phyloP scores from a whole-genome alignment of 2,329 filamentous ascomycete genomes.

The Aspergillus niger region DNA sequence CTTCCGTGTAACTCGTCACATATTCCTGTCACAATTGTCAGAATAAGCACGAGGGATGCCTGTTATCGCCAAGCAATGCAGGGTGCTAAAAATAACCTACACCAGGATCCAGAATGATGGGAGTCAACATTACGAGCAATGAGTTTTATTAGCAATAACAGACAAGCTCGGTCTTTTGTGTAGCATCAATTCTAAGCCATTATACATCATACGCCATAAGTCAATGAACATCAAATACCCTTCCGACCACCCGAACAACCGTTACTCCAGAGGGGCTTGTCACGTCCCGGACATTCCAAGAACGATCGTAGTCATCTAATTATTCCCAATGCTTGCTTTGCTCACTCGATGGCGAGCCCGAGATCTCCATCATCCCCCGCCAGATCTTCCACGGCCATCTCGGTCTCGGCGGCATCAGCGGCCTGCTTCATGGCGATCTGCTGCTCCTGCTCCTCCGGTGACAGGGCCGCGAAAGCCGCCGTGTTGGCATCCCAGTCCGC shows the following conservation, averaged over 20 bases:
- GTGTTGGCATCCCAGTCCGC: constrained; percentile 15
- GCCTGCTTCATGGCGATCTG: constrained; percentile 16
- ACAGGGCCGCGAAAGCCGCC: constrained; percentile 12
- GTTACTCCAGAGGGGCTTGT: background rate
- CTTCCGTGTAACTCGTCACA: no score
- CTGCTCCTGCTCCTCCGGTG: constrained; percentile 13
- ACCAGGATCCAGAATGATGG: no score
- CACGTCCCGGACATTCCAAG: background rate
- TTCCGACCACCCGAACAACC: background rate
- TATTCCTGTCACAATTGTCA: no score
- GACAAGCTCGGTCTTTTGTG: no score
- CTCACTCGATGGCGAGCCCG: background rate
- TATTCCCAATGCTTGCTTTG: background rate
- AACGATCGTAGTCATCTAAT: background rate
- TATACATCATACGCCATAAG: no score
- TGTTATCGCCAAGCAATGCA: no score
- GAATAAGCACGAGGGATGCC: no score
- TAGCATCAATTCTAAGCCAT: no score
- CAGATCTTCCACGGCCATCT: background rate
- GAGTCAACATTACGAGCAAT: no score
- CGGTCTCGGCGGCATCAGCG: constrained; percentile 1
- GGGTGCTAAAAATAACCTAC: no score
- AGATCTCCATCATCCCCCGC: background rate
- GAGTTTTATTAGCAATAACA: no score
- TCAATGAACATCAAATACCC: no score